Conservation (phyloP, 495 filamentous ascomycete genomes). For the Lasiosphaeris hirsuta region DNA sequence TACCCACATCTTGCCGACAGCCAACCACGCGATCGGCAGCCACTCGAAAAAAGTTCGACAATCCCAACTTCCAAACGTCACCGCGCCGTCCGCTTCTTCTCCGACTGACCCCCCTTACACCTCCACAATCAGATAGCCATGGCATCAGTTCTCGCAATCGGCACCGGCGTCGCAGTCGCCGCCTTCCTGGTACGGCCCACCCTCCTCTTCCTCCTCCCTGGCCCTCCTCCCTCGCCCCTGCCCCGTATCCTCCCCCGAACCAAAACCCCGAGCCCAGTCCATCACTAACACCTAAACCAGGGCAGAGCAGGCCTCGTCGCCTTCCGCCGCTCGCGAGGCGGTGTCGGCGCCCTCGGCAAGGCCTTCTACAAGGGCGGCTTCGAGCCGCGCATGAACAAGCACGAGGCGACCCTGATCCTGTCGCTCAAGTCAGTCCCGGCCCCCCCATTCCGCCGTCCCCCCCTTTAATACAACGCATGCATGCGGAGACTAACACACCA, state of each 20-base stretch:
- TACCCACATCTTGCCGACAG: neutral
- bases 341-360: slow-evolving; percentile 73
- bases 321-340: slow-evolving; percentile 74
- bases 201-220: too few relatives aligned
- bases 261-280: neutral
- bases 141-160: slow-evolving; percentile 72
- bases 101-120: neutral
- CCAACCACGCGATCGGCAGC: slow-evolving; percentile 8
- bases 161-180: slow-evolving; percentile 69
- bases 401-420: slow-evolving; percentile 88
- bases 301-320: slow-evolving; percentile 90
- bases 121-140: slow-evolving; percentile 45
- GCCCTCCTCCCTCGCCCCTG: neutral
- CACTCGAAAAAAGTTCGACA: slow-evolving; percentile 1
- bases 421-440: slow-evolving; percentile 75
- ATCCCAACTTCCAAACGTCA: slow-evolving; percentile 5
- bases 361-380: slow-evolving; percentile 98
- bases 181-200: slow-evolving; percentile 65
- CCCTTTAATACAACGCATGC: neutral
- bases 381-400: slow-evolving; percentile 85
- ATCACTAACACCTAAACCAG: slow-evolving; percentile 40
- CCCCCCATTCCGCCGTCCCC: neutral
- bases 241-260: slow-evolving; percentile 2
- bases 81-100: neutral
- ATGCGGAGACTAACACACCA: slow-evolving; percentile 5